These are phyloP conservation scores for Hordeum marinum DNA, from an alignment of 176 grass and related monocot species.

Conservation along the genomic window DNA sequence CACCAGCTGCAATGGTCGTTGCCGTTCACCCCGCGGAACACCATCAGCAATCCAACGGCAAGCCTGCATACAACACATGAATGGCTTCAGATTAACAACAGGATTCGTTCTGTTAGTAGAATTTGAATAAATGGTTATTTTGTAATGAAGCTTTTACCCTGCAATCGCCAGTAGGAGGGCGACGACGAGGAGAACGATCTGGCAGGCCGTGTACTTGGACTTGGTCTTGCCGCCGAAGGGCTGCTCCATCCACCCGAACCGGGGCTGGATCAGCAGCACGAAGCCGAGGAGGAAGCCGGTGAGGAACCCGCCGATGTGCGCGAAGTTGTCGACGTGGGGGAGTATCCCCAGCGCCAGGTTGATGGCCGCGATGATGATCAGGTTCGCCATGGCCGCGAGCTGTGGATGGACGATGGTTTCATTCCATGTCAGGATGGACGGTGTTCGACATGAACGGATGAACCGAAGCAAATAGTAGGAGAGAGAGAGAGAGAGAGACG, in stretches of 20 bases:
- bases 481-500: too few relatives aligned
- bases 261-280: slow-evolving; percentile 65
- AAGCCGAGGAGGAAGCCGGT: slow-evolving; percentile 74
- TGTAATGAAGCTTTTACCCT: slow-evolving; percentile 37
- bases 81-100: background rate
- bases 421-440: background rate
- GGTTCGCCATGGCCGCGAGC: slow-evolving; percentile 57
- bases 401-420: background rate
- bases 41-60: slow-evolving; percentile 44
- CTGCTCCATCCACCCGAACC: slow-evolving; percentile 57
- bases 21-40: slow-evolving; percentile 57
- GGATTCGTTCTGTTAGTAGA: background rate
- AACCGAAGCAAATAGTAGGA: background rate
- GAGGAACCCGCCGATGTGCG: slow-evolving; percentile 71
- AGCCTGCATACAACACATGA: slow-evolving; percentile 24
- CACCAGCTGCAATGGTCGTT: slow-evolving; percentile 86
- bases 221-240: slow-evolving; percentile 20
- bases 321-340: slow-evolving; percentile 81
- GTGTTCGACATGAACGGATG: background rate
- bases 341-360: slow-evolving; percentile 79
- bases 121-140: background rate
- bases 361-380: slow-evolving; percentile 66
- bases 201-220: slow-evolving; percentile 58
- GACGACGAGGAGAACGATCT: slow-evolving; percentile 49
- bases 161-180: slow-evolving; percentile 38